Percentiles rank a stretch among this genome's conserved stretches.
These are phyloP conservation scores for Hibiscus mutabilis DNA, from an alignment of 345 rosid genomes.

Conservation along the genomic window DNA sequence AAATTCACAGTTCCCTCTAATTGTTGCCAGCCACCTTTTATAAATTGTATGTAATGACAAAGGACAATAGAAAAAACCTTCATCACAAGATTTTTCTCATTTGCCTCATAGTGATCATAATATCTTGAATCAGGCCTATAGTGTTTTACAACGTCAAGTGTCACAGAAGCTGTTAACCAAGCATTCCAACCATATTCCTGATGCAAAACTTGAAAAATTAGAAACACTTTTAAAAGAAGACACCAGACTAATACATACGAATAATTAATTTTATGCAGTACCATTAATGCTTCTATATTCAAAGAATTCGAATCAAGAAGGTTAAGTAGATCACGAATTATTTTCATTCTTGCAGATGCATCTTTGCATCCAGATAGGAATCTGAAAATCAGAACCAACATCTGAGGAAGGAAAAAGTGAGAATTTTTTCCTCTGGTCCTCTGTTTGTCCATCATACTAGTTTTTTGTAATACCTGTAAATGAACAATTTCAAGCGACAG, in stretches of 20 bases:
- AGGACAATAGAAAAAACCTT: slow-evolving; percentile 72
- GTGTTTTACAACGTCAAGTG: slow-evolving; percentile 62
- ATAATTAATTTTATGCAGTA: slow-evolving; percentile 24
- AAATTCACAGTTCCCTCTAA: slow-evolving; percentile 88
- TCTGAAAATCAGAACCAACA: slow-evolving; percentile 62
- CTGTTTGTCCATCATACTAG: slow-evolving; percentile 50
- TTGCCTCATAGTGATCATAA: slow-evolving; percentile 34
- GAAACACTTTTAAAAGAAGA: slow-evolving; percentile 5
- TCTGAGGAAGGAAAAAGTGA: slow-evolving; percentile 82
- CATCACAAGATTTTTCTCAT: slow-evolving; percentile 62
- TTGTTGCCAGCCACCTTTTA: slow-evolving; percentile 98
- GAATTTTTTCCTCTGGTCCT: slow-evolving; percentile 54
- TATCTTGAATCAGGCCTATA: slow-evolving; percentile 37
- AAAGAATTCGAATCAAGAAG: slow-evolving; percentile 81
- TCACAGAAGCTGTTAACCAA: slow-evolving; percentile 64
- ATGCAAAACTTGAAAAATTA: slow-evolving; percentile 21
- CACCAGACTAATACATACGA: neutral
- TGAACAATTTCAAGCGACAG: slow-evolving; percentile 9
- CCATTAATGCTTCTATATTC: slow-evolving; percentile 92
- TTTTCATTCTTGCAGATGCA: slow-evolving; percentile 55
- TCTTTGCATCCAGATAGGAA: slow-evolving; percentile 64
- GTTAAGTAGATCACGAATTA: slow-evolving; percentile 68
- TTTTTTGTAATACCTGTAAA: slow-evolving; percentile 76
- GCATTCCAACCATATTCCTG: slow-evolving; percentile 97
- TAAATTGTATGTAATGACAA: slow-evolving; percentile 63